These are phyloP conservation scores for Phialophora expanda DNA, from an alignment of 2,329 filamentous ascomycete genomes.

Conservation along the genomic window DNA sequence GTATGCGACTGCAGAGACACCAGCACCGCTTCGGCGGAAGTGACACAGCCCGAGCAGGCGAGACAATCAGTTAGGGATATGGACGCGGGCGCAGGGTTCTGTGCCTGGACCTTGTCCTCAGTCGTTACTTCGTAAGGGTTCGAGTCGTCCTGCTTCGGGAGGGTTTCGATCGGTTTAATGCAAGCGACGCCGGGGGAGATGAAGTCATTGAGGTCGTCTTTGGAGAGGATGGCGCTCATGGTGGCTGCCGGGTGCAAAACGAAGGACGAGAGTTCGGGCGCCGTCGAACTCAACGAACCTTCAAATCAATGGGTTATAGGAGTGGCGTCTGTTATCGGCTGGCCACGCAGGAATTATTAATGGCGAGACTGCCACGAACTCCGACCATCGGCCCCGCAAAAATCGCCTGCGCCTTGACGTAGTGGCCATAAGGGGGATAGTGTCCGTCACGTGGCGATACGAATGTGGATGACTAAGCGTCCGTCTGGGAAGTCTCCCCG, in stretches of 20 bases:
- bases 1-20: constrained; percentile 92
- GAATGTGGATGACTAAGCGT: neutral
- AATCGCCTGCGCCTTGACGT: neutral
- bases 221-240: constrained; percentile 97
- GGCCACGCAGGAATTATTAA: constrained; percentile 23
- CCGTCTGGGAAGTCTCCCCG: neutral
- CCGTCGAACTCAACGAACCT: neutral
- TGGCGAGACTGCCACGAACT: constrained; percentile 13
- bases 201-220: constrained; percentile 98
- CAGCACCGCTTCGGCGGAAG: constrained; percentile 94
- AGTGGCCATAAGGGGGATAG: neutral
- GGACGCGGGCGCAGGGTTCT: constrained; percentile 73
- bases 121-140: constrained; percentile 82
- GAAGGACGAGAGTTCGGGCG: neutral
- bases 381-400: constrained; percentile 14
- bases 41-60: constrained; percentile 96
- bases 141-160: constrained; percentile 67
- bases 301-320: neutral
- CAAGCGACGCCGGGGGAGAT: constrained; percentile 97
- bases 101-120: constrained; percentile 72
- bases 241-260: neutral
- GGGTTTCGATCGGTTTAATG: constrained; percentile 94
- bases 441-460: neutral
- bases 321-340: constrained; percentile 1
- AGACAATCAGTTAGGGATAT: constrained; percentile 97